Evolutionary conservation across 306 rosid species (phyloP).

Genomic region (Cucurbita moschata): DNA sequence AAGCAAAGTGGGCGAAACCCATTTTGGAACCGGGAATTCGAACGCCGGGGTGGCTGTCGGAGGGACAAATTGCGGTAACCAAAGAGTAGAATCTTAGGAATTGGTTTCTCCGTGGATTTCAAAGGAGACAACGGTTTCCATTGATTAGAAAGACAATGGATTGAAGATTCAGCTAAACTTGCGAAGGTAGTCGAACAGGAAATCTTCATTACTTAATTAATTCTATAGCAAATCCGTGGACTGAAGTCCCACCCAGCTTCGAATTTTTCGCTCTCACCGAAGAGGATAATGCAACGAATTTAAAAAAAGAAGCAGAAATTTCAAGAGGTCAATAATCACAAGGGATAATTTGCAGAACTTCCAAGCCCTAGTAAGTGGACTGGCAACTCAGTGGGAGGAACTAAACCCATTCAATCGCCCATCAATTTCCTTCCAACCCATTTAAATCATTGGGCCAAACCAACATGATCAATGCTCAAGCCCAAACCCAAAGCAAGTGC

Average conservation of each 20-base stretch:
- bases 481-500: background rate
- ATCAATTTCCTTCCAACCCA: background rate
- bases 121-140: constrained; percentile 16
- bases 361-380: background rate
- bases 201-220: background rate
- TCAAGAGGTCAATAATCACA: too few species aligned
- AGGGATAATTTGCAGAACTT: background rate
- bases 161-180: constrained; percentile 17
- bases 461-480: background rate
- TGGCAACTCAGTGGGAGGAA: background rate
- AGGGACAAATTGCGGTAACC: constrained; percentile 10
- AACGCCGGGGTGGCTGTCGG: background rate
- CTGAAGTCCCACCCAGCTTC: too few species aligned
- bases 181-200: background rate
- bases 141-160: constrained; percentile 18
- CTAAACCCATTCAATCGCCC: background rate
- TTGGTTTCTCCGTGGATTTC: constrained; percentile 18
- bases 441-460: background rate
- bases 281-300: background rate
- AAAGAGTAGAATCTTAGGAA: constrained; percentile 16
- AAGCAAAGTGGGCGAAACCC: constrained; percentile 28
- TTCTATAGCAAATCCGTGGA: background rate
- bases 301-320: background rate
- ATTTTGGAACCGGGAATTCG: background rate
- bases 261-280: background rate